phyloP scores from a whole-genome alignment of 1,284 basidiomycete species.

The Tremellales sp. region DNA sequence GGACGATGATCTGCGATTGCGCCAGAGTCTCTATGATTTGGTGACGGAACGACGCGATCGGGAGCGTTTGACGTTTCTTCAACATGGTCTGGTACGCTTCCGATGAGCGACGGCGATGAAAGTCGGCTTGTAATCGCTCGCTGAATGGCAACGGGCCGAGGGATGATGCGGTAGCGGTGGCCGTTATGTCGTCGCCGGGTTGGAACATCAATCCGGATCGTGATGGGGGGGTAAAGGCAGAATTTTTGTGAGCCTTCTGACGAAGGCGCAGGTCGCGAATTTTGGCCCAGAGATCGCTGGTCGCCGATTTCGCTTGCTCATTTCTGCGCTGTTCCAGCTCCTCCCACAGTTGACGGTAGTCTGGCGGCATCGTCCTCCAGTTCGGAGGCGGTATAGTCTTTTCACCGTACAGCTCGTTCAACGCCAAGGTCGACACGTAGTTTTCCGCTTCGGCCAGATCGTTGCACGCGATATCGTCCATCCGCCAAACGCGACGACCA shows the following conservation, averaged over 20 bases:
- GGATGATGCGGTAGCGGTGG: not conserved
- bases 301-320: constrained; percentile 59
- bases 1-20: constrained; percentile 78
- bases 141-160: constrained; percentile 6
- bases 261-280: constrained; percentile 50
- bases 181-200: not conserved
- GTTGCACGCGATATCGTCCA: constrained; percentile 80
- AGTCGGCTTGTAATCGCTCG: constrained; percentile 55
- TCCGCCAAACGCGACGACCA: constrained; percentile 65
- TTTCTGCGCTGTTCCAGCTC: constrained; percentile 72
- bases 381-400: constrained; percentile 31
- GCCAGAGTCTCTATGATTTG: constrained; percentile 71
- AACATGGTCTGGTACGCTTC: constrained; percentile 68
- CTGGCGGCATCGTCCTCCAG: constrained; percentile 64
- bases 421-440: constrained; percentile 79
- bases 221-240: too few relatives aligned
- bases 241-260: not conserved
- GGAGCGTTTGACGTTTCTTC: constrained; percentile 67
- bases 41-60: constrained; percentile 80
- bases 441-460: constrained; percentile 79
- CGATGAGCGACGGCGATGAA: constrained; percentile 60
- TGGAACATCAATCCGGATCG: too few relatives aligned
- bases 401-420: constrained; percentile 66
- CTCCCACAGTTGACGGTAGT: constrained; percentile 88
- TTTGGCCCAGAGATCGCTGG: constrained; percentile 67